Percentiles rank a stretch among this genome's conserved stretches.
phyloP scores from a whole-genome alignment of 2,329 filamentous ascomycete genomes.

The Colletotrichum sp. region DNA sequence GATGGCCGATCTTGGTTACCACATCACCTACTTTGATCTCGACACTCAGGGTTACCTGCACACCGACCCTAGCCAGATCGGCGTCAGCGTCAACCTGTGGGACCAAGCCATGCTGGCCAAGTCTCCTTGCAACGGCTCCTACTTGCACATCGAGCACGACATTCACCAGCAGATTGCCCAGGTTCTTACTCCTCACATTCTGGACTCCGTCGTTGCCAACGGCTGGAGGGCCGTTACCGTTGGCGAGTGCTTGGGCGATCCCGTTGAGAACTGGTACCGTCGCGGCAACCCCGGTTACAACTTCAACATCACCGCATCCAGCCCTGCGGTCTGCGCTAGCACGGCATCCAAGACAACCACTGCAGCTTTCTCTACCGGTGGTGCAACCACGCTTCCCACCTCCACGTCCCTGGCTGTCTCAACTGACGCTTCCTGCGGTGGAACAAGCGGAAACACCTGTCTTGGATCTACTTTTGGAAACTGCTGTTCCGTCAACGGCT shows the following conservation, averaged over 20 bases:
- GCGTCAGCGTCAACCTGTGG: conserved; percentile 36
- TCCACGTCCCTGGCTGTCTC: conserved; percentile 29
- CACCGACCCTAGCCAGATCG: conserved; percentile 23
- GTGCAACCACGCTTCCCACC: conserved; percentile 15
- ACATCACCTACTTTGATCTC: conserved; percentile 23
- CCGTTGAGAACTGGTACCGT: conserved; percentile 51
- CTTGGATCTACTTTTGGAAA: conserved; percentile 36
- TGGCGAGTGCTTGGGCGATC: conserved; percentile 51
- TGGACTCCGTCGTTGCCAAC: conserved; percentile 24
- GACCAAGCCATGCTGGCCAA: conserved; percentile 32
- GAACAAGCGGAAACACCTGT: conserved; percentile 33
- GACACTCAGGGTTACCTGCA: conserved; percentile 32
- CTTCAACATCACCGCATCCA: conserved; percentile 15
- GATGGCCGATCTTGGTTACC: conserved; percentile 19
- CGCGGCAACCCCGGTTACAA: conserved; percentile 25
- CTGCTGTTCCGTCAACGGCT: conserved; percentile 46
- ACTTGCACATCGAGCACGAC: conserved; percentile 42
- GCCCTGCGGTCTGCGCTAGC: not conserved
- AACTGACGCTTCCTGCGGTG: conserved; percentile 38
- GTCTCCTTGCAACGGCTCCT: conserved; percentile 29
- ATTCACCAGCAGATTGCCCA: conserved; percentile 47
- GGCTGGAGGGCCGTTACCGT: conserved; percentile 42
- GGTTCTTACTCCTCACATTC: conserved; percentile 42
- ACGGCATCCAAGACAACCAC: not conserved
- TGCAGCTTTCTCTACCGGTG: conserved; percentile 11